These are phyloP conservation scores for Ustilago sp. DNA, from an alignment of 1,284 basidiomycete species.

Conservation along the genomic window DNA sequence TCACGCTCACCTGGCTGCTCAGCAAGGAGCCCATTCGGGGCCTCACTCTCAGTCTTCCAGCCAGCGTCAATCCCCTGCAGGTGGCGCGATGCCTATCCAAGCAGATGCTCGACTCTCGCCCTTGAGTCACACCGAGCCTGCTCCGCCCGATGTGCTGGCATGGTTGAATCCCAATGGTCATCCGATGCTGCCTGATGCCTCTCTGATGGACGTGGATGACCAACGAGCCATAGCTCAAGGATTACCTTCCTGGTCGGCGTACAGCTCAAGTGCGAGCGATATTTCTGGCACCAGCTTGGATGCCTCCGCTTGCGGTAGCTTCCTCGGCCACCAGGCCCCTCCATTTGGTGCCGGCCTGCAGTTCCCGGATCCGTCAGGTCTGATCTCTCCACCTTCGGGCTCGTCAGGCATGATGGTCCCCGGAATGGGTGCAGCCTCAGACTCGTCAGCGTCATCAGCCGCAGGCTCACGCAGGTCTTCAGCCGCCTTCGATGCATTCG, in stretches of 20 bases:
- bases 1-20: constrained; percentile 14
- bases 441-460: constrained; percentile 32
- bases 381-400: constrained; percentile 21
- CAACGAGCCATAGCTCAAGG: constrained; percentile 16
- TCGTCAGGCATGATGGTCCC: constrained; percentile 15
- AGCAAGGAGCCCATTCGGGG: constrained; percentile 26
- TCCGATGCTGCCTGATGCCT: constrained; percentile 14
- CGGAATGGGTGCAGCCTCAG: constrained; percentile 27
- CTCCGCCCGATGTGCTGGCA: constrained; percentile 37
- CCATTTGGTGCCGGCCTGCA: constrained; percentile 22
- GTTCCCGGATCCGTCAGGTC: constrained; percentile 17
- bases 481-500: constrained; percentile 11
- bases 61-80: constrained; percentile 39
- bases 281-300: constrained; percentile 21
- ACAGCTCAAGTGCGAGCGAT: constrained; percentile 44
- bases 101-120: constrained; percentile 33
- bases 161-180: constrained; percentile 36
- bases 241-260: constrained; percentile 33
- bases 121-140: constrained; percentile 13
- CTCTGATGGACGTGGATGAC: constrained; percentile 39
- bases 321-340: constrained; percentile 9
- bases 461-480: constrained; percentile 38
- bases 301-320: constrained; percentile 12
- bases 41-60: constrained; percentile 44
- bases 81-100: constrained; percentile 27